phyloP scores from a whole-genome alignment of 2,329 filamentous ascomycete genomes.

The Dissoconium aciculare region DNA sequence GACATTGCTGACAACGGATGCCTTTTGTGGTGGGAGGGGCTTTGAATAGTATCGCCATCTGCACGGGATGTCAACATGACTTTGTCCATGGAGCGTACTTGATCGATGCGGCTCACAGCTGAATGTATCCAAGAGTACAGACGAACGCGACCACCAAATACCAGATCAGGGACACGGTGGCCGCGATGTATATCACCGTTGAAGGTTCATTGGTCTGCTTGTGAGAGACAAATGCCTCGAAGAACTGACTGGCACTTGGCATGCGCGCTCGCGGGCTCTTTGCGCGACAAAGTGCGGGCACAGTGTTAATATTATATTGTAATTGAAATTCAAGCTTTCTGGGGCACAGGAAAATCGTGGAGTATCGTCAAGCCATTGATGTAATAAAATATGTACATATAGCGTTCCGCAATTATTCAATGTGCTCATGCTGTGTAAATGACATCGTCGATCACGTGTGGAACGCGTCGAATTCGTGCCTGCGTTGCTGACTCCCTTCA shows the following conservation, averaged over 20 bases:
- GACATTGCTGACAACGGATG: constrained; percentile 30
- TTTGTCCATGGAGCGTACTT: too few relatives aligned
- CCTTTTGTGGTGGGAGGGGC: constrained; percentile 23
- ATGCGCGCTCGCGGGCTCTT: constrained; percentile 11
- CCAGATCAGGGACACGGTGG: constrained; percentile 21
- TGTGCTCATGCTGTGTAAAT: too few relatives aligned
- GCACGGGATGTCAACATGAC: too few relatives aligned
- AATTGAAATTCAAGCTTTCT: too few relatives aligned
- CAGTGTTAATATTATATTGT: not conserved
- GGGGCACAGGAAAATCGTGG: too few relatives aligned
- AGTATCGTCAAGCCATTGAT: too few relatives aligned
- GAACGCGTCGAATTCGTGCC: too few relatives aligned
- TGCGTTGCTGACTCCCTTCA: not conserved
- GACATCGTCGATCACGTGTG: too few relatives aligned
- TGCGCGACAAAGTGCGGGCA: constrained; percentile 1
- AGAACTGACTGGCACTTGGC: constrained; percentile 12
- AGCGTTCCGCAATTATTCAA: too few relatives aligned
- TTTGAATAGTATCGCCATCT: constrained; percentile 42
- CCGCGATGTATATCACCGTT: constrained; percentile 13
- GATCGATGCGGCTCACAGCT: constrained; percentile 43
- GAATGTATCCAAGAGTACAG: constrained; percentile 42
- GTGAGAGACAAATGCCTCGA: constrained; percentile 12
- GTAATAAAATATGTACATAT: too few relatives aligned
- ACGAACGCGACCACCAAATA: constrained; percentile 38
- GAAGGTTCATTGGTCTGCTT: constrained; percentile 8